Conservation (phyloP, 2,329 filamentous ascomycete genomes). For the Cadophora malorum region DNA sequence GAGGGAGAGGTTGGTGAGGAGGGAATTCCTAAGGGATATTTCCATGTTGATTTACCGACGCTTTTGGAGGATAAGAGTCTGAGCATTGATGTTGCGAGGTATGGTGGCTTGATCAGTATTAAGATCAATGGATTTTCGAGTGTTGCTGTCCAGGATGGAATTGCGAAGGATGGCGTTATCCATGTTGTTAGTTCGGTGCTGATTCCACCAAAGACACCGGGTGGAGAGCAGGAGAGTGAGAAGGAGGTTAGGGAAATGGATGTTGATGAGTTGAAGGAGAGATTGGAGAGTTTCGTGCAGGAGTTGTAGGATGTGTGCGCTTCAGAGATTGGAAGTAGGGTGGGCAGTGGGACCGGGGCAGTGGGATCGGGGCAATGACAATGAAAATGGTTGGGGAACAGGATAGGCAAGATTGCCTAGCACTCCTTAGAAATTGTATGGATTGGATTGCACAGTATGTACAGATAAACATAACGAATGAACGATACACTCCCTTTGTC, state of each 20-base stretch:
- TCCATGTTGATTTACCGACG: slow-evolving; percentile 75
- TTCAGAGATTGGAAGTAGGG: background rate
- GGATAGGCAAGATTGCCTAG: background rate
- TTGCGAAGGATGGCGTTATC: slow-evolving; percentile 81
- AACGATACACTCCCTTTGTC: slow-evolving; percentile 16
- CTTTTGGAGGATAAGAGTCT: slow-evolving; percentile 70
- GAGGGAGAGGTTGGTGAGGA: slow-evolving; percentile 39
- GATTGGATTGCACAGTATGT: slow-evolving; percentile 8
- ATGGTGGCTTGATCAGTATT: slow-evolving; percentile 72
- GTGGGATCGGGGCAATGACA: background rate
- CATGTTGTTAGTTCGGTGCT: slow-evolving; percentile 77
- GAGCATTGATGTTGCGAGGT: slow-evolving; percentile 73
- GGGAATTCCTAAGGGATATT: slow-evolving; percentile 47
- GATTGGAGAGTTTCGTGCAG: slow-evolving; percentile 35
- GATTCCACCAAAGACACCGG: slow-evolving; percentile 67
- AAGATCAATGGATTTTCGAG: slow-evolving; percentile 75
- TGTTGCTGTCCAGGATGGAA: slow-evolving; percentile 71
- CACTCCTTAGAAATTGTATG: background rate
- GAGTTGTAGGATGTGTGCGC: slow-evolving; percentile 29
- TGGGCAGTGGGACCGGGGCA: background rate
- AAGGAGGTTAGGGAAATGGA: slow-evolving; percentile 55
- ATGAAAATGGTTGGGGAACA: background rate
- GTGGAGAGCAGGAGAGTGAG: slow-evolving; percentile 47
- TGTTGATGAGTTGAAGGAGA: slow-evolving; percentile 64
- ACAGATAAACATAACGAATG: slow-evolving; percentile 13